phyloP scores from a whole-genome alignment of 2,329 filamentous ascomycete species.

The Thyridium curvatum region DNA sequence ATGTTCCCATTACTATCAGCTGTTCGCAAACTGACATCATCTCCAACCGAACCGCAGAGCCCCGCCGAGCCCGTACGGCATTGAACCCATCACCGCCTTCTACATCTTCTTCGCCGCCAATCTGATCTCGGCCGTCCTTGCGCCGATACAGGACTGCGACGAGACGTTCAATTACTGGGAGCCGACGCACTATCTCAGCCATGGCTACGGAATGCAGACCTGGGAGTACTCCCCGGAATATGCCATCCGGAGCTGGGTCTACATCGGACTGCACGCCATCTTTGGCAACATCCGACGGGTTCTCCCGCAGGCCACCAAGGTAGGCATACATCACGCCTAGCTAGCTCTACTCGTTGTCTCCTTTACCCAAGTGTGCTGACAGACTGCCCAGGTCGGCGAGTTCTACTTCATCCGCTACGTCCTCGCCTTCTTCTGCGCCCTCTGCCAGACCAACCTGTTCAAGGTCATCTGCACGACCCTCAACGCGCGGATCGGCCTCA shows the following conservation, averaged over 20 bases:
- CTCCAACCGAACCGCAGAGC: conserved; percentile 22
- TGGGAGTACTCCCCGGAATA: conserved; percentile 98
- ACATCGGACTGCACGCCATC: conserved; percentile 72
- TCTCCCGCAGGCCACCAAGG: conserved; percentile 55
- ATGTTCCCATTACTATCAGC: background rate
- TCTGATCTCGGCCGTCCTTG: conserved; percentile 68
- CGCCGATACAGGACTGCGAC: conserved; percentile 95
- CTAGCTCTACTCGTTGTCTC: too few species aligned
- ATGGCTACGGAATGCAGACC: conserved; percentile 90
- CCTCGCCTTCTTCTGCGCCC: conserved; percentile 70
- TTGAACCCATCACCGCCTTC: conserved; percentile 71
- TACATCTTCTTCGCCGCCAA: conserved; percentile 73
- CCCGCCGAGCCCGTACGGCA: conserved; percentile 48
- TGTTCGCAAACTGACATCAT: conserved; percentile 2
- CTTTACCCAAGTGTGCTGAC: conserved; percentile 7
- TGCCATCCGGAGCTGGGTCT: conserved; percentile 93
- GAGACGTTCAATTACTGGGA: conserved; percentile 99
- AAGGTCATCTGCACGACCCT: conserved; percentile 68
- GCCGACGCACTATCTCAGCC: conserved; percentile 85
- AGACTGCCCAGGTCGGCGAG: conserved; percentile 48
- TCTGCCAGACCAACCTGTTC: conserved; percentile 78
- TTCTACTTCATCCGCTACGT: conserved; percentile 82
- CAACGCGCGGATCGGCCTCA: conserved; percentile 75
- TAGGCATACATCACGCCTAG: conserved; percentile 12
- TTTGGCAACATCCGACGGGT: conserved; percentile 62